These are phyloP conservation scores for Yamadazyma mexicana DNA, from an alignment of 1,139 yeast genomes.

Conservation along the genomic window DNA sequence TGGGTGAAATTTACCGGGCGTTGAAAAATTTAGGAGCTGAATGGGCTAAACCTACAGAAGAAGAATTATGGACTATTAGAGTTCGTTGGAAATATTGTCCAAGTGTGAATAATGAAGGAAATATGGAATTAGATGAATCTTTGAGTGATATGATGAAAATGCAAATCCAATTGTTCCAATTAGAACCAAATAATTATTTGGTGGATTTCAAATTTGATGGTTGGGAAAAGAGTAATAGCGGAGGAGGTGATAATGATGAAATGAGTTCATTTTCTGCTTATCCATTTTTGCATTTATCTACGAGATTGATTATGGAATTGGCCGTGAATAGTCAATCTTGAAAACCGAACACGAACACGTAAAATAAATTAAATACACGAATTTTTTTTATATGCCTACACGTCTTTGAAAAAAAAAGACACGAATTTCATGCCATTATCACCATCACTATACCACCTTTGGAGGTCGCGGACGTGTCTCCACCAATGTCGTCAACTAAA, in stretches of 20 bases:
- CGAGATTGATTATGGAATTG: conserved; percentile 90
- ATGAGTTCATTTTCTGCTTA: conserved; percentile 87
- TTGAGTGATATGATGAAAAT: conserved; percentile 69
- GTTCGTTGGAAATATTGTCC: conserved; percentile 92
- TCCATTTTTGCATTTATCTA: conserved; percentile 90
- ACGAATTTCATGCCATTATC: no score
- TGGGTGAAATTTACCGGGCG: conserved; percentile 98
- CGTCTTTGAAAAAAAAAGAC: no score
- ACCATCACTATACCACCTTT: no score
- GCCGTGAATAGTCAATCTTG: conserved; percentile 68
- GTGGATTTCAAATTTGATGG: conserved; percentile 99
- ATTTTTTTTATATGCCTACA: background rate
- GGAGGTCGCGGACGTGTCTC: background rate
- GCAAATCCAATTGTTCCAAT: conserved; percentile 94
- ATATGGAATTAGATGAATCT: conserved; percentile 18
- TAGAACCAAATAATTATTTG: conserved; percentile 91
- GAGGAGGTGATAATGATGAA: conserved; percentile 57
- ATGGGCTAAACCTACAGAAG: conserved; percentile 93
- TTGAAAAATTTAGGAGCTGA: conserved; percentile 92
- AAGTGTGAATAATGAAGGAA: conserved; percentile 24
- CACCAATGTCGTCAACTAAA: background rate
- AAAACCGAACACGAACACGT: background rate
- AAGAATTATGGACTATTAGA: conserved; percentile 93
- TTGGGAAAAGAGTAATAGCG: conserved; percentile 60
- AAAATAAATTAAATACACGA: conserved; percentile 1